Evolutionary conservation across 345 rosid genomes (phyloP), one percentile per base, ranked within the genome.

Genomic region (Aquilaria malaccensis): DNA sequence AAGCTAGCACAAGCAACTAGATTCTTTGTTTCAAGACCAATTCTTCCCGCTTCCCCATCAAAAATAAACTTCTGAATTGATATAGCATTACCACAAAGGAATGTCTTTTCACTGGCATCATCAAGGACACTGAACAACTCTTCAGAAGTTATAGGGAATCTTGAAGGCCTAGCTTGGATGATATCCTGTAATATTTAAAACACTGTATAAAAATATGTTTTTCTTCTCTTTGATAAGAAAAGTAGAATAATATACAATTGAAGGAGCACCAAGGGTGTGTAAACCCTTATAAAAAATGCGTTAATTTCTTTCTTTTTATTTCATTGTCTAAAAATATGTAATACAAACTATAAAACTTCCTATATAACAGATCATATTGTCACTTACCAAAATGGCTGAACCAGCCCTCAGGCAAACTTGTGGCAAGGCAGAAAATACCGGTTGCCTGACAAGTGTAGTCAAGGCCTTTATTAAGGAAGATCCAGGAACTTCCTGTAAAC

Each of bases 31-130:
- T 90, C 99, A 69, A 90, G 82, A 65, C 85, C 85, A 76, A 74
- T 82, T 79, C 82, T 91, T 52, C 81, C 91, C 46, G 79, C 83
- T 75, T 83, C 99, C 46, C 97, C 94, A 54, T 95, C 87, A 68
- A 95, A 95, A 61, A 95, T 79, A 78, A 82, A 94, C 63, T 81
- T 95, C 79, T 91, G 96, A 78, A 95, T 80, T 70, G 81, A 76
- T 22, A 70, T 72, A 55, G 96, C 85, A 52, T 86, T 68, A 57
- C 86, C 89, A 72, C 74, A 69, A 41, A 94, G 77, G 71, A 94
- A 94, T 59, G 91, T 91, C 54, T 76, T 88, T 76, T 94, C 99
- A 79, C 99, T 94, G 68, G 99, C 96, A 71, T 94, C 89, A 60
- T 94, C 99, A 58, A 94, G 96, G 72, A 88, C 78, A 64, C 80